These are phyloP conservation scores for Zygoascus sp. DNA, from an alignment of 1,139 yeast genomes.

Conservation along the genomic window DNA sequence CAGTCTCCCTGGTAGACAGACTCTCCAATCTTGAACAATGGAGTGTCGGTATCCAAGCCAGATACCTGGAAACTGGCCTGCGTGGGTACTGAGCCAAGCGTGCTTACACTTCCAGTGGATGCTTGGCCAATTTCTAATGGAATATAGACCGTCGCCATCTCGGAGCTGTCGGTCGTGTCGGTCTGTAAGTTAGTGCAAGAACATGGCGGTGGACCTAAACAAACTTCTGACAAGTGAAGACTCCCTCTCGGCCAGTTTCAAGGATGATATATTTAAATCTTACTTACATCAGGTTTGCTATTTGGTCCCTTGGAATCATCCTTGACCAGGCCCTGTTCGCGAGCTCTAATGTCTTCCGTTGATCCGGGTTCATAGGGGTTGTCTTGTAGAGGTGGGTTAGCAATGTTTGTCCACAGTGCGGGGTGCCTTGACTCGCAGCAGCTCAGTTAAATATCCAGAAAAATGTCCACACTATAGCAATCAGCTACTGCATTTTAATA, in stretches of 20 bases:
- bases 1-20: slow-evolving; percentile 69
- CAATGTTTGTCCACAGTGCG: too few species aligned
- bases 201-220: too few species aligned
- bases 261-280: slow-evolving; percentile 3
- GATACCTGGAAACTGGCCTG: slow-evolving; percentile 42
- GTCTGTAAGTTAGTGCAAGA: not conserved
- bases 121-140: slow-evolving; percentile 29
- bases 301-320: slow-evolving; percentile 5
- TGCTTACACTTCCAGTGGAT: slow-evolving; percentile 6
- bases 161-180: not conserved
- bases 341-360: slow-evolving; percentile 20
- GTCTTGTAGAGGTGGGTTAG: slow-evolving; percentile 19
- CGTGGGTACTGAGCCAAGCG: slow-evolving; percentile 1
- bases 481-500: not conserved
- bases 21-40: slow-evolving; percentile 52
- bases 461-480: not conserved
- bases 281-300: slow-evolving; percentile 4
- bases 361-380: slow-evolving; percentile 19
- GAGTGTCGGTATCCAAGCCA: slow-evolving; percentile 49
- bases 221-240: too few species aligned
- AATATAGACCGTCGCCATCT: slow-evolving; percentile 17
- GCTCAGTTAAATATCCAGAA: not conserved
- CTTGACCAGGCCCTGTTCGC: slow-evolving; percentile 15
- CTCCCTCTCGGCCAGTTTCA: too few species aligned
- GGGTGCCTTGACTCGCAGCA: too few species aligned